Conservation (phyloP, 179 eudicot species). For the Silene noctiflora region DNA sequence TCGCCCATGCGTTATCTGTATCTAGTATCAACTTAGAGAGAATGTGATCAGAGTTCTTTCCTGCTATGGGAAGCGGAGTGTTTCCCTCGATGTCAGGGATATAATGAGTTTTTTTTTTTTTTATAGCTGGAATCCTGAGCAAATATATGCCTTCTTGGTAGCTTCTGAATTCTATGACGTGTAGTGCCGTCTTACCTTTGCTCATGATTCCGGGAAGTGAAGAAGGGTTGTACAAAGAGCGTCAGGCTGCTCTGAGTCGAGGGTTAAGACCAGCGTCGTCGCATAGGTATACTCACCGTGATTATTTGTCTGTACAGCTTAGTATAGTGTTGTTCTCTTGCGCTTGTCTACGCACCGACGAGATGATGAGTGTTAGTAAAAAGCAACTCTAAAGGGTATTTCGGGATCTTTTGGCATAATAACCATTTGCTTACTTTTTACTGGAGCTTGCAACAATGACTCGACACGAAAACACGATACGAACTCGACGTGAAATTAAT, state of each 20-base stretch:
- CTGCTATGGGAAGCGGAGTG: slow-evolving; percentile 44
- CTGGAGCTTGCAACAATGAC: too few relatives aligned
- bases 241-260: slow-evolving; percentile 22
- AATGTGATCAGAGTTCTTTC: slow-evolving; percentile 22
- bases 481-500: too few relatives aligned
- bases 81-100: slow-evolving; percentile 37
- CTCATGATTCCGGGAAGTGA: slow-evolving; percentile 32
- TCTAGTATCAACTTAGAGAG: slow-evolving; percentile 35
- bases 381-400: too few relatives aligned
- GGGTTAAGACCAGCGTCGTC: slow-evolving; percentile 42
- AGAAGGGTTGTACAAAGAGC: slow-evolving; percentile 27
- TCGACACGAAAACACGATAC: too few relatives aligned
- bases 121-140: slow-evolving; percentile 25
- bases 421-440: too few relatives aligned
- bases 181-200: slow-evolving; percentile 30
- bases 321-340: too few relatives aligned
- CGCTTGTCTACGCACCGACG: slow-evolving; percentile 19
- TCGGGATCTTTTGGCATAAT: too few relatives aligned
- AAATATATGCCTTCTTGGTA: slow-evolving; percentile 33
- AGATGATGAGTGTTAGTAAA: too few relatives aligned
- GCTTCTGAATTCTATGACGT: slow-evolving; percentile 27
- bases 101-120: slow-evolving; percentile 18
- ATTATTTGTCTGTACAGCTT: too few relatives aligned
- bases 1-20: slow-evolving; percentile 23
- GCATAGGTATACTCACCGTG: slow-evolving; percentile 38